Conservation (phyloP, 2,329 filamentous ascomycete genomes). For the Ciborinia camelliae region DNA sequence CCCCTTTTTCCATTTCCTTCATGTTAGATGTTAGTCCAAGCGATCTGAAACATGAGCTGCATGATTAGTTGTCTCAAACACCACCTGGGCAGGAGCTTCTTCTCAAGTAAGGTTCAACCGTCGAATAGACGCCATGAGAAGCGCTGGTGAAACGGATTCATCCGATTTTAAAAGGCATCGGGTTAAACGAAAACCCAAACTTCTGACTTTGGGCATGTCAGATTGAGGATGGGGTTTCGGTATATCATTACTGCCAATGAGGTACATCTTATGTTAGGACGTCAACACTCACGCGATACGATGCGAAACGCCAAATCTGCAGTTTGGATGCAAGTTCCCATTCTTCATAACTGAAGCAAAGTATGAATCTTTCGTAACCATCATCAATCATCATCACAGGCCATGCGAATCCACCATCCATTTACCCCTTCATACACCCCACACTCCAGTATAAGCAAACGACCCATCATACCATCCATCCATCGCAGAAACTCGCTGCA, state of each 20-base stretch:
- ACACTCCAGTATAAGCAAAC: not conserved
- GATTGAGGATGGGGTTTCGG: not conserved
- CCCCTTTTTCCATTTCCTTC: too few species aligned
- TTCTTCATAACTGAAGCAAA: not conserved
- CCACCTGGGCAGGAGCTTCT: not conserved
- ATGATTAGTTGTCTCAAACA: not conserved
- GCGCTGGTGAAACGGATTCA: not conserved
- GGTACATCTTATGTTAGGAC: too few species aligned
- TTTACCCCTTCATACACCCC: not conserved
- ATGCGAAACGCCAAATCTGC: too few species aligned
- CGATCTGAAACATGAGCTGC: constrained; percentile 7
- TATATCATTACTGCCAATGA: not conserved
- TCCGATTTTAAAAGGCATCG: not conserved
- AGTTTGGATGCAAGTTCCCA: not conserved
- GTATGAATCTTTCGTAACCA: not conserved
- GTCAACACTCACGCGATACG: too few species aligned
- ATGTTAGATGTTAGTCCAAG: too few species aligned
- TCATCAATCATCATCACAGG: not conserved
- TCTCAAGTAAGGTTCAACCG: not conserved
- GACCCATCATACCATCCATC: not conserved
- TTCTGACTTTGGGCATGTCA: not conserved
- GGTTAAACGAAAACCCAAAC: not conserved
- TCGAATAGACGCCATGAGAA: not conserved
- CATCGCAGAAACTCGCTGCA: not conserved
- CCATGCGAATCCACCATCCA: not conserved